Evolutionary conservation across 1,284 basidiomycete species (phyloP).

Genomic region (Mrakiaceae sp.): DNA sequence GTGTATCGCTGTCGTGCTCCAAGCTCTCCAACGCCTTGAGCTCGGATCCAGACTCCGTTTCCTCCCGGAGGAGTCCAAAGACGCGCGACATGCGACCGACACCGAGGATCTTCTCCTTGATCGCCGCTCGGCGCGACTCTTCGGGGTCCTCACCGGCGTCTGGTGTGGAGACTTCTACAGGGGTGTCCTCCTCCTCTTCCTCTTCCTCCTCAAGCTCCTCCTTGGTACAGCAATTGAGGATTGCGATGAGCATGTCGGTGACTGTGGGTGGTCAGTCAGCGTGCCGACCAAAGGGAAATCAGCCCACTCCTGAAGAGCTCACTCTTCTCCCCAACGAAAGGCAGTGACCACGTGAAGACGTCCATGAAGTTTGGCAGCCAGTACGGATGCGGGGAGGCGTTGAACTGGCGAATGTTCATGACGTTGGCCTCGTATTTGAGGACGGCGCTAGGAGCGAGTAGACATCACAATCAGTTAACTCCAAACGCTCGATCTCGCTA

Average conservation of each 20-base stretch:
- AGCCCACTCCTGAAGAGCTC: conserved; percentile 26
- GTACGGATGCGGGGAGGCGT: conserved; percentile 89
- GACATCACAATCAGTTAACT: not conserved
- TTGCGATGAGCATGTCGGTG: conserved; percentile 91
- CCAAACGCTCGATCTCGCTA: not conserved
- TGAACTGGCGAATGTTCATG: conserved; percentile 59
- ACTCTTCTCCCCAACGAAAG: conserved; percentile 98
- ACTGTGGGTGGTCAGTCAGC: conserved; percentile 39
- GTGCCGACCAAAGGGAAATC: too few relatives aligned
- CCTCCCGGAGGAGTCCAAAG: conserved; percentile 91
- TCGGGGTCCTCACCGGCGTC: not conserved
- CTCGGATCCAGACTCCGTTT: conserved; percentile 94
- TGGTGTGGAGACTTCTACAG: not conserved
- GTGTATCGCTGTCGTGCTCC: conserved; percentile 61
- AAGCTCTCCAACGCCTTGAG: conserved; percentile 82
- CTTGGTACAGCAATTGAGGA: conserved; percentile 85
- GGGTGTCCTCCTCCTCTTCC: conserved; percentile 31
- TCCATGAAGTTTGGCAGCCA: conserved; percentile 99
- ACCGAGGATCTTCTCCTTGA: conserved; percentile 98
- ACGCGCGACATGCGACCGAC: conserved; percentile 94
- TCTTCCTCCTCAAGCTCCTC: conserved; percentile 88
- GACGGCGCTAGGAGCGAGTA: conserved; percentile 44
- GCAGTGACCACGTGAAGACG: conserved; percentile 96
- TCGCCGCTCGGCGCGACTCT: conserved; percentile 54
- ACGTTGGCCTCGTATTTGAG: conserved; percentile 95